Evolutionary conservation across 1,284 basidiomycete species (phyloP).

Genomic region (Apiotrichum domesticum): DNA sequence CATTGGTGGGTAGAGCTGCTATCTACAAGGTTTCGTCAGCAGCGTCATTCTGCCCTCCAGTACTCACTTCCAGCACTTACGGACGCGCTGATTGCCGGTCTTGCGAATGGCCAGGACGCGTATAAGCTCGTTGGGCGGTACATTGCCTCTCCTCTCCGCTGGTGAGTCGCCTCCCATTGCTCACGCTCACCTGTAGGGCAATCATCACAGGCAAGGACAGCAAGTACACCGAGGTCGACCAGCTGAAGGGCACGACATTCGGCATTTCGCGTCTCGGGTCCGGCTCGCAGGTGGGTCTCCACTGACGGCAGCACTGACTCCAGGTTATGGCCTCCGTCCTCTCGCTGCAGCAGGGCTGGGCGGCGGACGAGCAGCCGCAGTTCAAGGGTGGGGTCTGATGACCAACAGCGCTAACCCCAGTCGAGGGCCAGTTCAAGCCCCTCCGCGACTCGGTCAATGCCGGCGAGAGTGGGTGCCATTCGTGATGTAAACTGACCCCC

Average conservation of each 20-base stretch:
- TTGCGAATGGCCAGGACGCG: slow-evolving; percentile 75
- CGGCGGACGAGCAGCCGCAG: slow-evolving; percentile 51
- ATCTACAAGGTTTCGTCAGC: too few relatives aligned
- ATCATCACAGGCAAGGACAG: slow-evolving; percentile 80
- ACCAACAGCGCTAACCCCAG: slow-evolving; percentile 47
- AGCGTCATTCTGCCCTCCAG: too few relatives aligned
- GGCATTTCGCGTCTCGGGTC: slow-evolving; percentile 85
- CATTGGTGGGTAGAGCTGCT: slow-evolving; percentile 54
- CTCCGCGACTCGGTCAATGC: slow-evolving; percentile 85
- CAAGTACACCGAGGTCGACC: slow-evolving; percentile 63
- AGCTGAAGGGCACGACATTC: slow-evolving; percentile 73
- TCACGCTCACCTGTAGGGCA: slow-evolving; percentile 57
- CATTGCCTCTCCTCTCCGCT: slow-evolving; percentile 79
- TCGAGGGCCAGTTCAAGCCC: slow-evolving; percentile 84
- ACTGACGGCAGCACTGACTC: not conserved
- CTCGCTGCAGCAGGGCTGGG: slow-evolving; percentile 79
- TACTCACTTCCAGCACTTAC: slow-evolving; percentile 60
- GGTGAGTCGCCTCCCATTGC: slow-evolving; percentile 50
- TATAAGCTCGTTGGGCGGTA: slow-evolving; percentile 93
- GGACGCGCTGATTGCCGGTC: slow-evolving; percentile 86
- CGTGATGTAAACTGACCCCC: slow-evolving; percentile 2
- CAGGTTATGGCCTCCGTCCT: slow-evolving; percentile 95
- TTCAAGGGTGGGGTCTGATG: slow-evolving; percentile 59
- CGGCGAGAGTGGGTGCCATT: slow-evolving; percentile 48
- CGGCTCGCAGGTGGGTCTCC: slow-evolving; percentile 10